Base-by-base conservation (phyloP, 805 yeast genomes). In the Martiniozyma abietophila region DNA sequence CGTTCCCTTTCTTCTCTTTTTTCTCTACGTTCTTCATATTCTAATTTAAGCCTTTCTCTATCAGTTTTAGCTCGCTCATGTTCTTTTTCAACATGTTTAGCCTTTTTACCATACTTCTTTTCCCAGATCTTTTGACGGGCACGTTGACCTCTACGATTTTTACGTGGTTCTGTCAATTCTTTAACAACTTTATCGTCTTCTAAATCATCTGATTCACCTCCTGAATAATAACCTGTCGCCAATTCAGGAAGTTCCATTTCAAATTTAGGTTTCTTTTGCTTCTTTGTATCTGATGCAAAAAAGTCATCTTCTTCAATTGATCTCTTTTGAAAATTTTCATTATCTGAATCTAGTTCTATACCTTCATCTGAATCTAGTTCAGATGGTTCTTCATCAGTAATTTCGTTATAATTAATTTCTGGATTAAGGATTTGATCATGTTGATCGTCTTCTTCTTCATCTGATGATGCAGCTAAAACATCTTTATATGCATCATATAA, bases 81-180 rank as follows among this genome's bases (percentile, higher is more conserved):
- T 47, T 82, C 82, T 45, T 76, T 70, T 49, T 72, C 65, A 17
- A 88, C 70, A 55, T 92, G 98, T 37, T 74, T 77, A n/a, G 98
- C 98, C 18, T 65, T 62, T 14, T 56, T 56, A 18, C 97, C 97
- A 53, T 67, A 92, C 56, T 92, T 89, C 59, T 71, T 64, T 53
- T 86, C 98, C 97, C 97, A 92, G 34, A 92, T 85, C 65, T 82
- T 80, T 56, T 89, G 92, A 61, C 98, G 76, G 1, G 96, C 98
- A 40, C 97, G 69, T 62, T 92, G 98, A 18, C 98, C 98, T 56
- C 96, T 75, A 61, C 98, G 70, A 56, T 92, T 92, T 48, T 86
- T 85, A 43, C 89, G 71, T 8, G 42, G 34, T 19, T 70, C 51
- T 1, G 77, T 74, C 4, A 67, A 60, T 30, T 62, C 65, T 37